Evolutionary conservation across 164 flowering plant genomes (phyloP).

Genomic region (Macadamia tetraphylla): DNA sequence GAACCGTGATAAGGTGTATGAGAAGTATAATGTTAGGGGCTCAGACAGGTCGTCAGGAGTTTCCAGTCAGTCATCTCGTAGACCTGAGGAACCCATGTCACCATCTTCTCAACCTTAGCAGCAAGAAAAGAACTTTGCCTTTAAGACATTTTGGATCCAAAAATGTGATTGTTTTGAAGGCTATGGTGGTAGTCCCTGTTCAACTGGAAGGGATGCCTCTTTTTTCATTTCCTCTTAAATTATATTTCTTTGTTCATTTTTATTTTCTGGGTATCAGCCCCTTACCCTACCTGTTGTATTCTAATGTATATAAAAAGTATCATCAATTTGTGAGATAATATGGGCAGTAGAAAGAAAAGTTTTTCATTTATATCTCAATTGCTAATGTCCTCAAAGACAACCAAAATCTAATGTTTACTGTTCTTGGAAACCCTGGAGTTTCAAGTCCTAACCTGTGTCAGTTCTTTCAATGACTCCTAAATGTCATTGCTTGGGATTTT

Average conservation of each 20-base stretch:
- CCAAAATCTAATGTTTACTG: no score
- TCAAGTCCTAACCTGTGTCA: no score
- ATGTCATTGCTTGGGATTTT: no score
- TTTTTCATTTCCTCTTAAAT: background rate
- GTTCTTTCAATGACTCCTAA: no score
- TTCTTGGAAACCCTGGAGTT: no score
- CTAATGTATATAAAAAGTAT: conserved; percentile 1
- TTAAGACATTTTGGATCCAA: background rate
- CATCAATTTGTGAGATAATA: no score
- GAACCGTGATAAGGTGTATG: conserved; percentile 47
- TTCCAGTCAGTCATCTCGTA: conserved; percentile 37
- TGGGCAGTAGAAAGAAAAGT: background rate
- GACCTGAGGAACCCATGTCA: conserved; percentile 43
- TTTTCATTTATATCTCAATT: background rate
- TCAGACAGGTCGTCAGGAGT: conserved; percentile 36
- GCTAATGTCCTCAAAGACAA: background rate
- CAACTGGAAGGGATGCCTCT: background rate
- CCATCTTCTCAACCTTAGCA: conserved; percentile 36
- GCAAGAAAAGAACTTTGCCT: background rate
- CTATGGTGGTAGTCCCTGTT: background rate
- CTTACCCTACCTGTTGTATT: background rate
- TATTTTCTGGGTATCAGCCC: conserved; percentile 4
- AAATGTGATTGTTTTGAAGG: background rate
- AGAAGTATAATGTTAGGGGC: conserved; percentile 38
- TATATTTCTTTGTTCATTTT: background rate